Evolutionary conservation across 495 filamentous ascomycete species (phyloP).

Genomic region (Penicillium pulvis): DNA sequence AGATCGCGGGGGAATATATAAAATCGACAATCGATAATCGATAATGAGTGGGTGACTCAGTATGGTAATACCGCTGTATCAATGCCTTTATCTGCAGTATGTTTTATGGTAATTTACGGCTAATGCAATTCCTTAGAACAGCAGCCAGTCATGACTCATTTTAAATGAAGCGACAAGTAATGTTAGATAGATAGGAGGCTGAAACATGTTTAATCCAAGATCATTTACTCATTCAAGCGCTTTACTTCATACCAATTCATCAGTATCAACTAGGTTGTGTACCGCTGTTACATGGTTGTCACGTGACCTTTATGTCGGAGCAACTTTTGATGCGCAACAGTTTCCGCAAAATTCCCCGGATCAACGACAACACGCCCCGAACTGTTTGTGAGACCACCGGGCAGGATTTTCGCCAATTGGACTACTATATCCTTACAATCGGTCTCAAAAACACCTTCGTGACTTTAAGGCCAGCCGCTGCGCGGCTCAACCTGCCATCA

Average conservation of each 20-base stretch:
- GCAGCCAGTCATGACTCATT: background rate
- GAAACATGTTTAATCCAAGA: background rate
- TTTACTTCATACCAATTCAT: background rate
- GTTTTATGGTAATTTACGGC: background rate
- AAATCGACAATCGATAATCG: slow-evolving; percentile 9
- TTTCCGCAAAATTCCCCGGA: slow-evolving; percentile 33
- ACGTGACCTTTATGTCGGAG: slow-evolving; percentile 32
- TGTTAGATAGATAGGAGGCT: background rate
- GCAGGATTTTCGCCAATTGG: background rate
- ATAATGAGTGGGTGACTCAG: slow-evolving; percentile 19
- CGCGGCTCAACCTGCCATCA: slow-evolving; percentile 41
- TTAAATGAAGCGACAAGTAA: background rate
- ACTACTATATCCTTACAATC: background rate
- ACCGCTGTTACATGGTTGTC: slow-evolving; percentile 1
- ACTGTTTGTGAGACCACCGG: slow-evolving; percentile 9
- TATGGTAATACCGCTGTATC: slow-evolving; percentile 21
- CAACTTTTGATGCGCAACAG: slow-evolving; percentile 30
- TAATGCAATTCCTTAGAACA: background rate
- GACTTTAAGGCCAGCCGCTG: slow-evolving; percentile 22
- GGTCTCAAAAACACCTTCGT: background rate
- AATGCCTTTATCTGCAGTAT: slow-evolving; percentile 5
- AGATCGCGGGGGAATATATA: slow-evolving; percentile 36
- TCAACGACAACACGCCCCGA: slow-evolving; percentile 18
- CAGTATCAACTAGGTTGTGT: background rate
- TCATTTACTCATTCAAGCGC: background rate